Conservation (phyloP, 495 filamentous ascomycete species). For the Xylaria cubensis region DNA sequence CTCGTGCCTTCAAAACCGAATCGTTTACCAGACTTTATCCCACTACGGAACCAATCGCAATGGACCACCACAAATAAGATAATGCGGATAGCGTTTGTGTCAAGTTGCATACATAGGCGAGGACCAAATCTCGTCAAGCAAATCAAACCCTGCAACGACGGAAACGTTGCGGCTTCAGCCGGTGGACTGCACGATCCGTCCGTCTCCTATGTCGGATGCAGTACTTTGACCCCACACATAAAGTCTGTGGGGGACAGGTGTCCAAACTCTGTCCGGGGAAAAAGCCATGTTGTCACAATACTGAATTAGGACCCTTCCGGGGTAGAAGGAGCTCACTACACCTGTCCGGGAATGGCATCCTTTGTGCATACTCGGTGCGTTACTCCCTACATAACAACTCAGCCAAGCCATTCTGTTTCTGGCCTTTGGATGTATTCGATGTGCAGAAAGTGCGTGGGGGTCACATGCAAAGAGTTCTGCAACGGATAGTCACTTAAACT, state of each 20-base stretch:
- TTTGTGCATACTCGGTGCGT: background rate
- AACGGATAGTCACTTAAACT: background rate
- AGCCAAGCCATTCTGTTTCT: background rate
- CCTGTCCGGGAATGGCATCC: background rate
- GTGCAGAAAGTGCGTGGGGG: background rate
- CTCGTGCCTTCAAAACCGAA: constrained; percentile 3
- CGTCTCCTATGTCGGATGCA: constrained; percentile 20
- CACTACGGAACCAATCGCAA: constrained; percentile 10
- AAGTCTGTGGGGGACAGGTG: background rate
- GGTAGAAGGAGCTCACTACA: background rate
- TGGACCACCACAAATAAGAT: background rate
- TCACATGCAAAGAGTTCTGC: background rate
- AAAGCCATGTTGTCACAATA: background rate
- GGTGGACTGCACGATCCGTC: background rate
- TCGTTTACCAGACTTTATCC: background rate
- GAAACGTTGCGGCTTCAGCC: background rate
- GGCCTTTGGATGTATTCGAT: background rate
- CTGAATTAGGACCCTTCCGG: background rate
- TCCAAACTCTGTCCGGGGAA: background rate
- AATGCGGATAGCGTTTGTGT: background rate
- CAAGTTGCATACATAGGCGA: constrained; percentile 10
- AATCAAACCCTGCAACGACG: background rate
- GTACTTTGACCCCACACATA: background rate
- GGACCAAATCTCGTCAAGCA: background rate
- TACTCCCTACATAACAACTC: background rate